Base-by-base conservation (phyloP, 2,329 filamentous ascomycete genomes). In the Claviceps spartinae region DNA sequence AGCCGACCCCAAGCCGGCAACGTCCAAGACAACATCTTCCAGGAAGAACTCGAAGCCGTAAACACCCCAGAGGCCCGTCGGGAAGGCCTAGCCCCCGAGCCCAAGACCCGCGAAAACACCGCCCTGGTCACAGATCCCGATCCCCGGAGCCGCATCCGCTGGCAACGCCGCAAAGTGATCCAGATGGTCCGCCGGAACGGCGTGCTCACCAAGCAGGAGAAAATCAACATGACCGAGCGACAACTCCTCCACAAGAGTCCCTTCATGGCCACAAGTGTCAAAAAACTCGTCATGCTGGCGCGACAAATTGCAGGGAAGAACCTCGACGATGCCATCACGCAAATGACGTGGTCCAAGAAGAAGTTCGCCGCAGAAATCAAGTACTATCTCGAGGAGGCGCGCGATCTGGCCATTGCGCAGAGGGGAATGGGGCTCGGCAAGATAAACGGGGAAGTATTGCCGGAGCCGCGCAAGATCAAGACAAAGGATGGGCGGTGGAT, bases 271-370 rank as follows among this genome's bases (percentile, higher is more conserved):
- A 96, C 93, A 2, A 88, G 83, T 48, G 74, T 87, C 57, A 98
- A 98, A 81, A 98, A 98, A 73, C 76, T 98, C 52, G 83, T 85
- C 50, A 84, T 86, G 61, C 72, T 98, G 48, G 83, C 91, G 24
- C 81, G 85, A 52, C 93, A 97, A 71, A 93, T 98, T 63, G 78
- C 82, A 2, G 93, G 93, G 58, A 97, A 96, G 78, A 83, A 84
- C n/a, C 75, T 98, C 55, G 88, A 94, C 53, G 90, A 98, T 38
- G 93, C 93, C 14, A 87, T 97, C 58, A 71, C 86, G 51, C 93
- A 98, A 75, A 95, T 98, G 88, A 81, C 84, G 52, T 97, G 91
- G 72, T 91, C 85, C 67, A 88, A 88, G 74, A 98, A 98, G 79
- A 91, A 89, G 72, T 86, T 85, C 57, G 87, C 91, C 6, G 74